Evolutionary conservation across 257 asterid genomes (phyloP).

Genomic region (Linderniella brevidens): DNA sequence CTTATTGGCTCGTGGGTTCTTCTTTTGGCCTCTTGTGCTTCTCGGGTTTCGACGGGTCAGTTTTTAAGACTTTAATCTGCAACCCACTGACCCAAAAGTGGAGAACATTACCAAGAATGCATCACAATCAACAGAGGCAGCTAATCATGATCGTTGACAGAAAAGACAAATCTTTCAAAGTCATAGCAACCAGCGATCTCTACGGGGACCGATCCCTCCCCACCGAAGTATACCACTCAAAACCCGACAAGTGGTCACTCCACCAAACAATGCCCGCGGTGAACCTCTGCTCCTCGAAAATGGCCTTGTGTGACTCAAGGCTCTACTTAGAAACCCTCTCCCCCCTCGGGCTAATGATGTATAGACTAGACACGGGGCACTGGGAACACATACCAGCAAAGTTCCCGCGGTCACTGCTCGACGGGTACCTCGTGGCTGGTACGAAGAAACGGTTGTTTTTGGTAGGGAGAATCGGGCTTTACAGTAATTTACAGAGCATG

Average conservation of each 20-base stretch:
- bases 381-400: constrained; percentile 98
- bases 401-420: constrained; percentile 86
- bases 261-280: constrained; percentile 95
- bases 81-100: constrained; percentile 81
- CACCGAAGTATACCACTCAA: constrained; percentile 87
- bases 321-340: constrained; percentile 84
- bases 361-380: constrained; percentile 60
- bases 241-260: constrained; percentile 58
- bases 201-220: constrained; percentile 81
- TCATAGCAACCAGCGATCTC: constrained; percentile 83
- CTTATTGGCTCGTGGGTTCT: constrained; percentile 96
- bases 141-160: constrained; percentile 81
- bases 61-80: constrained; percentile 70
- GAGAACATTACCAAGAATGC: constrained; percentile 85
- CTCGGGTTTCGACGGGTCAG: constrained; percentile 69
- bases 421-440: constrained; percentile 94
- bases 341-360: constrained; percentile 94
- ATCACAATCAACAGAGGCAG: constrained; percentile 89
- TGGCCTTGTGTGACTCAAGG: constrained; percentile 94
- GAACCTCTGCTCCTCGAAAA: constrained; percentile 89
- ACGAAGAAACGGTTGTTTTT: constrained; percentile 68
- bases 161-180: constrained; percentile 56
- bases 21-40: constrained; percentile 93
- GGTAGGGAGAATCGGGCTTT: constrained; percentile 90
- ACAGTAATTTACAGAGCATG: constrained; percentile 87